Evolutionary conservation across 1,284 basidiomycete species (phyloP).

Genomic region (Coriolopsis trogii): DNA sequence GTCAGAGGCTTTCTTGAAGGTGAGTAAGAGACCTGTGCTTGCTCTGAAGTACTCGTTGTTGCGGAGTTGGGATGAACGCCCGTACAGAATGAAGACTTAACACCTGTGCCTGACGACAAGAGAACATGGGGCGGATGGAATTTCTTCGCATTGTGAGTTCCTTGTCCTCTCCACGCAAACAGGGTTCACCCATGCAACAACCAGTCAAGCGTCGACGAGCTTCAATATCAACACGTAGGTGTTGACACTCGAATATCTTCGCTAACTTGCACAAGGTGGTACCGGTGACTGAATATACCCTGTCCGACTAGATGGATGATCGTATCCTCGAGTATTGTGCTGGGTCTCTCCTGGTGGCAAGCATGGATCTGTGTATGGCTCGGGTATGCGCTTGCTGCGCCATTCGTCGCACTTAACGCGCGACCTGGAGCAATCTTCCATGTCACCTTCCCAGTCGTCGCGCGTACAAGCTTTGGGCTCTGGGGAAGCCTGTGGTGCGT

Average conservation of each 20-base stretch:
- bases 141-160: conserved; percentile 63
- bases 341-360: conserved; percentile 83
- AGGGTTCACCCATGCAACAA: neutral
- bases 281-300: neutral
- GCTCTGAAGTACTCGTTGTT: conserved; percentile 13
- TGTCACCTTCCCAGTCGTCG: conserved; percentile 81
- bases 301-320: conserved; percentile 65
- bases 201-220: conserved; percentile 78
- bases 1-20: conserved; percentile 33
- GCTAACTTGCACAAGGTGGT: conserved; percentile 6
- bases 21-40: too few relatives aligned
- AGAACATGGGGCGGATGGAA: conserved; percentile 65
- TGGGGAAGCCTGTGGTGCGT: conserved; percentile 84
- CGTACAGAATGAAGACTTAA: conserved; percentile 63
- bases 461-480: conserved; percentile 79
- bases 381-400: conserved; percentile 73
- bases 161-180: neutral
- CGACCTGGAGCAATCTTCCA: conserved; percentile 81
- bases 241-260: too few relatives aligned
- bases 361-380: conserved; percentile 80
- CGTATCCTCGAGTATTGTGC: conserved; percentile 73
- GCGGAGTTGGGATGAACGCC: neutral
- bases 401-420: conserved; percentile 81
- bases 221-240: conserved; percentile 83
- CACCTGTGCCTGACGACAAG: conserved; percentile 59